phyloP scores from a whole-genome alignment of 2,329 filamentous ascomycete genomes.

The Trichoderma pleuroti region DNA sequence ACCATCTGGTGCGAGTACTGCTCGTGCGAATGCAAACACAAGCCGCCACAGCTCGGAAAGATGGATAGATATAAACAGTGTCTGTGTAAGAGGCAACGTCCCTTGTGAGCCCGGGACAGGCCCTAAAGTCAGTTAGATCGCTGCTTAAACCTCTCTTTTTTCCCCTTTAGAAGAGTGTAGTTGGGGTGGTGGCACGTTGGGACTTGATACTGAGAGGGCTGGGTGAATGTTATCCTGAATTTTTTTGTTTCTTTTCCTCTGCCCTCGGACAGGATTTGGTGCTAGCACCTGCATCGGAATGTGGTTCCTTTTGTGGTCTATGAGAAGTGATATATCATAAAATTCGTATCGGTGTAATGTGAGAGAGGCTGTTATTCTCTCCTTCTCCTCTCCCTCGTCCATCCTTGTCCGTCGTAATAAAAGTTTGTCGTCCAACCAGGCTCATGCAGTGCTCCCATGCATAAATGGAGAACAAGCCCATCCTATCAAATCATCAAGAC shows the following conservation, averaged over 20 bases:
- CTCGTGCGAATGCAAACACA: neutral
- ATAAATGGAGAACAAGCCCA: neutral
- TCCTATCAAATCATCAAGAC: too few species aligned
- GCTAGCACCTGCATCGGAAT: neutral
- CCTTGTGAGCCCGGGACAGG: constrained; percentile 11
- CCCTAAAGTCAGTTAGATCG: constrained; percentile 16
- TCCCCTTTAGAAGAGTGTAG: neutral
- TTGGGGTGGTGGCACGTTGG: neutral
- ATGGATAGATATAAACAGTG: neutral
- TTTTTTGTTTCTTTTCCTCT: neutral
- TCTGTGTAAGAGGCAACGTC: neutral
- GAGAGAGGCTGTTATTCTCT: neutral
- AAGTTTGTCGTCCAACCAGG: neutral
- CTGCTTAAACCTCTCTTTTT: neutral
- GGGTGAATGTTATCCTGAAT: neutral
- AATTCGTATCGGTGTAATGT: constrained; percentile 5
- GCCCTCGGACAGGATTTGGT: neutral
- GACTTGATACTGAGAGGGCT: neutral
- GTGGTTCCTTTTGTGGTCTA: neutral
- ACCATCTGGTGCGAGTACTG: neutral
- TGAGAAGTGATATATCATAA: constrained; percentile 14
- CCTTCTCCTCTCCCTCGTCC: neutral
- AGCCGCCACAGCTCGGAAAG: neutral
- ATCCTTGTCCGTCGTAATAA: neutral
- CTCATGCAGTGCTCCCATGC: neutral